Evolutionary conservation across 2,329 filamentous ascomycete species (phyloP), one percentile per base, ranked within the genome.

Genomic region (Hypoxylon sp.): DNA sequence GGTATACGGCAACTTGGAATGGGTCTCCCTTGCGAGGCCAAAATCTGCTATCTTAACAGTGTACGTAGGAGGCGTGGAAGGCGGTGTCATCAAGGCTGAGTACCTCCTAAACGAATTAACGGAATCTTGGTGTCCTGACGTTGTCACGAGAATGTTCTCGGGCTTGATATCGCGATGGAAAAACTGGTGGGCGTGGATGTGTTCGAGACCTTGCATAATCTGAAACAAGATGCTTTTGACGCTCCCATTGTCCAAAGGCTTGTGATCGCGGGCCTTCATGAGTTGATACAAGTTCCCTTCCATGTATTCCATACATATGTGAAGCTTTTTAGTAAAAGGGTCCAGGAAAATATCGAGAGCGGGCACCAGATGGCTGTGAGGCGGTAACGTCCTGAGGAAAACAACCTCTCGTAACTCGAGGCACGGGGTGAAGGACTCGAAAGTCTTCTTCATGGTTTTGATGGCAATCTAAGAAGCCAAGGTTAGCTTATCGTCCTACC

Each of bases 371-470:
- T 99, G 96, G 74, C 90, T 89, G 78, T 99, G 96, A 48, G 88
- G 85, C 1, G 96, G 96, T 14, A 99, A 85, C 10, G 94, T 95
- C 77, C 94, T 91, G 51, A 99, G 85, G 82, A 99, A 99, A 79
- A 99, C 96, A 72, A 99, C 96, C 81, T 99, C 96, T 69, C 96
- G 91, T 59, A 99, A 88, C 81, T 99, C 96, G 71, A 98, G 83
- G 80, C 96, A 99, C 58, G 94, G 92, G 14, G 88, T 84, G 78
- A 98, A 94, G 1, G 93, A 97, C 75, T 98, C 94, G 76, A 98
- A 99, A 0, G 92, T 94, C 88, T 99, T 99, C 87, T 99, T 99
- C 96, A 99, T 99, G 5, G 96, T 98, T 84, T 99, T 99, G 83
- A 99, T 98, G 47, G 96, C 96, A 76, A 99, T 92, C 96, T 98